Percentiles rank a stretch among this genome's conserved stretches.
phyloP scores from a whole-genome alignment of 352 stramenopile species.

The Phytophthora brassicae region DNA sequence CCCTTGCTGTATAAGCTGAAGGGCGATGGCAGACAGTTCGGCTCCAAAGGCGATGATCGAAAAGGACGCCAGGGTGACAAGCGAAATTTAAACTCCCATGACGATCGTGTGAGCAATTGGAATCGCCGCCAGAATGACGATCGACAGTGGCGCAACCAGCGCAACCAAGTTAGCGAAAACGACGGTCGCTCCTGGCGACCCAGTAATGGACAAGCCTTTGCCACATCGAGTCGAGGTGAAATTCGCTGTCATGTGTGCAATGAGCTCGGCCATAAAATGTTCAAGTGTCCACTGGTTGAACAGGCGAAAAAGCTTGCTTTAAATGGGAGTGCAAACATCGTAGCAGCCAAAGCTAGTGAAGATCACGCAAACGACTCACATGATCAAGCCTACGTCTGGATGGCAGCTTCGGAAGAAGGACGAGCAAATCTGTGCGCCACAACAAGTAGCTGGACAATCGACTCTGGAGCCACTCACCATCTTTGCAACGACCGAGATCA shows the following conservation, averaged over 20 bases:
- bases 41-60: neutral
- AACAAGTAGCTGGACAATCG: neutral
- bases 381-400: slow-evolving; percentile 1
- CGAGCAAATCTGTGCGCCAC: neutral
- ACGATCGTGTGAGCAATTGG: neutral
- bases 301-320: neutral
- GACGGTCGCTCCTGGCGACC: neutral
- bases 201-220: neutral
- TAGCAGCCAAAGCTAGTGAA: neutral
- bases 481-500: neutral
- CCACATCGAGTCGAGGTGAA: neutral
- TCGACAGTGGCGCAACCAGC: neutral
- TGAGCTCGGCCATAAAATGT: neutral
- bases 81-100: neutral
- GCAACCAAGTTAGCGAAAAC: neutral
- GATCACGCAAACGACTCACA: neutral
- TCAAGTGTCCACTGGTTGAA: slow-evolving; percentile 4
- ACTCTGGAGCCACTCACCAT: neutral
- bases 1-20: neutral
- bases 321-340: neutral
- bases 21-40: neutral
- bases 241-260: slow-evolving; percentile 1
- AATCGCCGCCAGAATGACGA: neutral
- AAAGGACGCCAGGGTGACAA: neutral
- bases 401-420: neutral